Evolutionary conservation across 768 basidiomycete species (phyloP).

Genomic region (Tricholoma bakamatsutake): DNA sequence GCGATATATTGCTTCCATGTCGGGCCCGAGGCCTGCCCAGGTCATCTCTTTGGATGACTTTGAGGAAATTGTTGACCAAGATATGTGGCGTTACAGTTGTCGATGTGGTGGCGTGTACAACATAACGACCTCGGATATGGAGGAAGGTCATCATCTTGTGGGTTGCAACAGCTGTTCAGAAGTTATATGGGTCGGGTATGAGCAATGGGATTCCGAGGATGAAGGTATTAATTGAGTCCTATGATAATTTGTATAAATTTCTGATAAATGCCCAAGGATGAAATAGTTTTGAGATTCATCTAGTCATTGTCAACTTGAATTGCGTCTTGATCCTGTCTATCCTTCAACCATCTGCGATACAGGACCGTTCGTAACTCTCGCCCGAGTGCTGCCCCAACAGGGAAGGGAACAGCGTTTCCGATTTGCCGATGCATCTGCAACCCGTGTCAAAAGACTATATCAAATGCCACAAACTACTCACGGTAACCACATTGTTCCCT

Average conservation of each 20-base stretch:
- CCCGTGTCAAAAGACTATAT: background rate
- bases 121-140: constrained; percentile 55
- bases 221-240: constrained; percentile 6
- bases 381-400: constrained; percentile 57
- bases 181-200: constrained; percentile 82
- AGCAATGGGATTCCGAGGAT: constrained; percentile 36
- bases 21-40: constrained; percentile 64
- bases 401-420: constrained; percentile 76
- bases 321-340: constrained; percentile 26
- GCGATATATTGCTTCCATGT: constrained; percentile 4
- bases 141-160: constrained; percentile 65
- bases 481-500: constrained; percentile 51
- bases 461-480: constrained; percentile 26
- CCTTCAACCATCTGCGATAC: constrained; percentile 45
- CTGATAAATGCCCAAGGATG: background rate
- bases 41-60: constrained; percentile 78
- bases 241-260: background rate
- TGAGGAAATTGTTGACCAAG: constrained; percentile 25
- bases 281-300: background rate
- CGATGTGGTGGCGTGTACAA: constrained; percentile 69
- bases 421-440: constrained; percentile 73
- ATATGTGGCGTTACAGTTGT: constrained; percentile 54
- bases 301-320: constrained; percentile 26
- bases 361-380: constrained; percentile 49
- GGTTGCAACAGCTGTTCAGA: constrained; percentile 77